phyloP scores from a whole-genome alignment of 2,329 filamentous ascomycete genomes.

The Aspergillus neotritici region DNA sequence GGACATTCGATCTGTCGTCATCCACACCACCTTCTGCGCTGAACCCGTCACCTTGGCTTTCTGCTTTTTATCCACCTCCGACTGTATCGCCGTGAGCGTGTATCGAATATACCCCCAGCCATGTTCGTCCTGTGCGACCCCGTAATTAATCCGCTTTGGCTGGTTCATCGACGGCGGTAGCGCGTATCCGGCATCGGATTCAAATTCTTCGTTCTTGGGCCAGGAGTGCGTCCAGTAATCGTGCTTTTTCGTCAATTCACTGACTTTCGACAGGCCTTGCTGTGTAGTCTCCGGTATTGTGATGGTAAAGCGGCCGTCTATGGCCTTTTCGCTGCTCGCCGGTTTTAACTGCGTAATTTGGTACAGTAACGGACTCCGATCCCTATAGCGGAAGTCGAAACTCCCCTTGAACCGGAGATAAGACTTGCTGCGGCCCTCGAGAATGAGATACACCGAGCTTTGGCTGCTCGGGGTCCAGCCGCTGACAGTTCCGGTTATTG shows the following conservation, averaged over 20 bases:
- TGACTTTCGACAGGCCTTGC: background rate
- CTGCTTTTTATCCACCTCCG: background rate
- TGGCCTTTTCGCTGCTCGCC: background rate
- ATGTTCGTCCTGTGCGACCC: background rate
- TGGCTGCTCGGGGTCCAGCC: background rate
- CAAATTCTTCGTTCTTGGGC: background rate
- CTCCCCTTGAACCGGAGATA: background rate
- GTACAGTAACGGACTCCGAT: background rate
- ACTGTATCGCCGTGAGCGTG: background rate
- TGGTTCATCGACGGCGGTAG: background rate
- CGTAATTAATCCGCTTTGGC: background rate
- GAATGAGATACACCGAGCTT: background rate
- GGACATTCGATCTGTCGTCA: too few species aligned
- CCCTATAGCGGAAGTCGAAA: background rate
- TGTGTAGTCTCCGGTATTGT: background rate
- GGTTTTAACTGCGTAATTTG: background rate
- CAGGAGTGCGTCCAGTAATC: slow-evolving; percentile 2
- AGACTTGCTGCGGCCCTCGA: background rate
- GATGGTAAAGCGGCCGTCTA: background rate
- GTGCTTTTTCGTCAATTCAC: background rate
- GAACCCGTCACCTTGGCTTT: background rate
- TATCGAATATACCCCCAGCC: slow-evolving; percentile 1
- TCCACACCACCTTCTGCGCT: too few species aligned
- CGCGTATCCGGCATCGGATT: background rate
- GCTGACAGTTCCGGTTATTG: background rate